A percentile compares a stretch with the other conserved stretches of the same genome.
These are phyloP conservation scores for Hypoxylon lienhwacheense DNA, from an alignment of 495 filamentous ascomycete species.

Conservation along the genomic window DNA sequence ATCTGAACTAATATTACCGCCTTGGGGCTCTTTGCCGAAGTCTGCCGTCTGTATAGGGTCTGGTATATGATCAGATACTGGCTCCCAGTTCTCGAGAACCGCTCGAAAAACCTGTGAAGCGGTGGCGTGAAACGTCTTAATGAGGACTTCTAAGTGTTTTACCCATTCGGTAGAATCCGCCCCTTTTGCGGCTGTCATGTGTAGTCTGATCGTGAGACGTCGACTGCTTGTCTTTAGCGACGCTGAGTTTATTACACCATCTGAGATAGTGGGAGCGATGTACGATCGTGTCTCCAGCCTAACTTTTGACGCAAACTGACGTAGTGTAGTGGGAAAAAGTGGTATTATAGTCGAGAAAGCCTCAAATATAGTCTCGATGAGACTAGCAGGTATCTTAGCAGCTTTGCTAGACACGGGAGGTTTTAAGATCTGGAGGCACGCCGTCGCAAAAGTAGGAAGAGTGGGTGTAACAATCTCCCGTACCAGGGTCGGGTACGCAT, in stretches of 20 bases:
- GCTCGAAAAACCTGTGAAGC: conserved; percentile 74
- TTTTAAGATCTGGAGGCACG: conserved; percentile 69
- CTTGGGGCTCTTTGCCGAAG: conserved; percentile 45
- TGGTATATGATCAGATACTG: conserved; percentile 53
- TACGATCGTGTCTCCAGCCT: conserved; percentile 58
- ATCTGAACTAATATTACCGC: conserved; percentile 44
- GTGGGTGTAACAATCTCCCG: conserved; percentile 85
- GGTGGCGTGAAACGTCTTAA: conserved; percentile 66
- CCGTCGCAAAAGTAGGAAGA: conserved; percentile 69
- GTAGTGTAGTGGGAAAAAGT: conserved; percentile 75
- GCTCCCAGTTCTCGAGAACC: conserved; percentile 76
- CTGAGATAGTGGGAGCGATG: conserved; percentile 59
- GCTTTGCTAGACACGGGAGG: conserved; percentile 47
- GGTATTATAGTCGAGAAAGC: conserved; percentile 68
- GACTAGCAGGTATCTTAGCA: conserved; percentile 41
- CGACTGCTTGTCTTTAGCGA: conserved; percentile 57
- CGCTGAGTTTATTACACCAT: conserved; percentile 49
- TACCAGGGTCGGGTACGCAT: conserved; percentile 77
- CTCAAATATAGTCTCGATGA: conserved; percentile 61
- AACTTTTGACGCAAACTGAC: conserved; percentile 71
- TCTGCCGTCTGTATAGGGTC: conserved; percentile 42
- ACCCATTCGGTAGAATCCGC: conserved; percentile 72
- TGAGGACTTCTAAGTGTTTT: conserved; percentile 58
- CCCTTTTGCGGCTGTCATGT: conserved; percentile 76
- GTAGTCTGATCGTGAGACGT: conserved; percentile 65